Evolutionary conservation across 2,329 filamentous ascomycete species (phyloP), one percentile per base, ranked within the genome.

Genomic region (Fusarium sp.): DNA sequence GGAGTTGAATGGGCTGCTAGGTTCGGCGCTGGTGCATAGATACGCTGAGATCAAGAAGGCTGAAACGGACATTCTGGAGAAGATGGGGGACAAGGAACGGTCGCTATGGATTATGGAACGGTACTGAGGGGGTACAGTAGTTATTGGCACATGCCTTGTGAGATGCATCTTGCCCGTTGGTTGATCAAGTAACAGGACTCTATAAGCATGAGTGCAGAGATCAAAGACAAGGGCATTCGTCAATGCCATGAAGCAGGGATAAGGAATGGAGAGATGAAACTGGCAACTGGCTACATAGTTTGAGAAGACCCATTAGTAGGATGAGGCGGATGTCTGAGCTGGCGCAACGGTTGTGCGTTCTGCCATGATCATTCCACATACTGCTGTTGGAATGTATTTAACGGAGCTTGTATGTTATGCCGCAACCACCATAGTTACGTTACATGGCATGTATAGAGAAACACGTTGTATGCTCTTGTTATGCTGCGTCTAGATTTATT

Each of bases 91-190:
- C 5, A 72, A 76, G 3, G 74, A 82, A 56, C 79, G 80, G 46
- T 79, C 80, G 62, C 72, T 77, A 13, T 92, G 88, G 84, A 73
- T 91, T 51, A 80, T 90, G 60, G 86, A 89, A 69, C 77, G 88
- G 61, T 92, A 91, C 36, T 75, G 50, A 71, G 21, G 42, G 19
- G 19, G 19, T n/a, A n/a, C n/a, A 29, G 15, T 29, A 13, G 27
- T 4, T 29, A 29, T 29, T 2, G 27, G 8, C 27, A 6, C 8
- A 29, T 29, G 4, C 19, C 19, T 19, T 11, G 27, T 29, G 32
- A 11, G 10, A 33, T 50, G 17, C 21, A 25, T 35, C 19, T 53
- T 33, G 27, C 47, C 36, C 48, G 54, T 27, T 15, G 43, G 54
- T 36, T 59, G 54, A 59, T 29, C 9, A 10, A 29, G 27, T 9